Evolutionary conservation across 768 basidiomycete species (phyloP), one percentile per base, ranked within the genome.

Genomic region (Suillus spraguei): DNA sequence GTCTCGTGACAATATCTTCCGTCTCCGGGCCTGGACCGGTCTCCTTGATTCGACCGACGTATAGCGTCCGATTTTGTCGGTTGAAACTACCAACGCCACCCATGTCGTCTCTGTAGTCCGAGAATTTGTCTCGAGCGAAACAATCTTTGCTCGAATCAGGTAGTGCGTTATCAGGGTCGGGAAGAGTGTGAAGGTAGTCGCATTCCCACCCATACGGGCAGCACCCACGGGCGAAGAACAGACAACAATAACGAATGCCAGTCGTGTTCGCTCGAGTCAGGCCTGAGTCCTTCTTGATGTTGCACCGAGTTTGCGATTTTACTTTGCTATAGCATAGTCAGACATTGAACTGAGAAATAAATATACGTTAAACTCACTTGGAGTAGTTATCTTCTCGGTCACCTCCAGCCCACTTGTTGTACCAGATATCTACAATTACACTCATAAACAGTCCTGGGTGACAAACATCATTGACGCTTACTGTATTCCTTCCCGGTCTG

Each of bases 321-420:
- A 88, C 87, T 86, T 98, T 97, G 73, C 94, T 96, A 70, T 11
- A 61, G 13, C 42, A 17, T 58, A 1, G 58, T 66, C 14, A 71
- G 63, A 46, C 66, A 59, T 20, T 24, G 22, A 38, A 56, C 14
- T 24, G 22, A 39, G 22, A 38, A 16, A 38, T 56, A 22, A 22
- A 38, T 10, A 38, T 0, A 16, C 22, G 5, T 56, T 9, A 39
- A 16, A 81, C 90, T 63, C 67, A 95, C 95, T 95, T 97, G 41
- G 95, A 96, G 74, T 98, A 95, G 63, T 87, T 91, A 74, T 99
- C 97, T 75, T 98, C 97, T 36, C 94, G 87, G 74, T 99, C 97
- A 62, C 97, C 97, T 60, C 97, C 97, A n/a, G 97, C 97, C 97
- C 97, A 99, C 79, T 97, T 97, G 78, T 98, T 95, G 75, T 97